Conservation (phyloP, 768 basidiomycete genomes). For the Rhodotorula toruloides region DNA sequence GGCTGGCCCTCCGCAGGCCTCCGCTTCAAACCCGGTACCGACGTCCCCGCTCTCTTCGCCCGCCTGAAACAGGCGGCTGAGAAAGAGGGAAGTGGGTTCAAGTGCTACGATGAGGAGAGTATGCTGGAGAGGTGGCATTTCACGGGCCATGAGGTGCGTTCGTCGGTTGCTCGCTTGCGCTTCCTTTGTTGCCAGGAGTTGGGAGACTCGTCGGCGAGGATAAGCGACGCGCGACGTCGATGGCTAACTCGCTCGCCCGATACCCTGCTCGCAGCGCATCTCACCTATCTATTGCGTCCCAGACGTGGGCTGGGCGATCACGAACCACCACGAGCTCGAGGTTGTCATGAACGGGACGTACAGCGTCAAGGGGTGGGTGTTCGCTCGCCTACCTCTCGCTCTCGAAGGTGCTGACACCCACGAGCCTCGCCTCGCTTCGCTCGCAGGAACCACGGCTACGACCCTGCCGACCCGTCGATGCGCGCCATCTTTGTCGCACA, state of each 20-base stretch:
- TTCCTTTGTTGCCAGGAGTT: too few species aligned
- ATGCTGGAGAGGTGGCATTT: constrained; percentile 83
- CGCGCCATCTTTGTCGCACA: constrained; percentile 86
- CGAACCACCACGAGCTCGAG: constrained; percentile 55
- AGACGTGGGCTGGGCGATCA: constrained; percentile 69
- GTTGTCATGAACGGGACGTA: constrained; percentile 54
- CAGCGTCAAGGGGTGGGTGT: constrained; percentile 51
- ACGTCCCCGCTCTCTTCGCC: constrained; percentile 56
- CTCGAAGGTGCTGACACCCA: too few species aligned
- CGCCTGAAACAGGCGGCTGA: constrained; percentile 55
- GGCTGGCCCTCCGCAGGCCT: constrained; percentile 88
- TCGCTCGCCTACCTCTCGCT: background rate
- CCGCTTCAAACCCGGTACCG: constrained; percentile 61
- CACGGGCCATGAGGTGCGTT: constrained; percentile 44
- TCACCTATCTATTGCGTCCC: constrained; percentile 83
- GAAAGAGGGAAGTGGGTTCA: constrained; percentile 58
- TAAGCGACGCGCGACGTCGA: too few species aligned
- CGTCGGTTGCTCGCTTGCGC: background rate
- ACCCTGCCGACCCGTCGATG: constrained; percentile 58
- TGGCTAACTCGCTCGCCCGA: background rate
- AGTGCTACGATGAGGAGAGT: constrained; percentile 66
- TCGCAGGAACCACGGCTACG: constrained; percentile 74
- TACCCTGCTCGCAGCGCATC: constrained; percentile 56
- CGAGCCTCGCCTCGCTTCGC: too few species aligned
- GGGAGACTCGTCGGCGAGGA: too few species aligned